Percentiles rank a stretch among this genome's conserved stretches.
phyloP scores from a whole-genome alignment of 495 filamentous ascomycete genomes.

The Xylaria castorea region DNA sequence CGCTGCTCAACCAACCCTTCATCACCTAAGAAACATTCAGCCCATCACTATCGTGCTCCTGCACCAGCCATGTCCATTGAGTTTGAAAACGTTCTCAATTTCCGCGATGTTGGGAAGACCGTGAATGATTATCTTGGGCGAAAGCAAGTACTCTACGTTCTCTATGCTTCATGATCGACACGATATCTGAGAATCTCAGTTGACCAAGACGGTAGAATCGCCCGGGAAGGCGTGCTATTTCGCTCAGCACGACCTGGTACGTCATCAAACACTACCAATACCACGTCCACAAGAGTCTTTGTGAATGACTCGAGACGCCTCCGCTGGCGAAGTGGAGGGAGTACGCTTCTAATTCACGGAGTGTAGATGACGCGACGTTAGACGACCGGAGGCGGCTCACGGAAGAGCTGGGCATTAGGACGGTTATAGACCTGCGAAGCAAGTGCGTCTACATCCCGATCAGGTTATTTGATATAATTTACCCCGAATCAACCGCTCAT shows the following conservation, averaged over 20 bases:
- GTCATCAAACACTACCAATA: constrained; percentile 1
- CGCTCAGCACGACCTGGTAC: constrained; percentile 75
- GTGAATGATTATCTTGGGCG: constrained; percentile 66
- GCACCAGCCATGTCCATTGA: constrained; percentile 33
- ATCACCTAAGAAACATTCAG: neutral
- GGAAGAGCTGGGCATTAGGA: constrained; percentile 69
- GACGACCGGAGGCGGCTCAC: constrained; percentile 65
- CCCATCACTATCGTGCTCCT: neutral
- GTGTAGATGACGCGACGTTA: constrained; percentile 70
- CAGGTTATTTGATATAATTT: neutral
- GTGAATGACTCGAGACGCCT: neutral
- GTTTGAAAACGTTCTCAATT: constrained; percentile 77
- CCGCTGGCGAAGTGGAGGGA: neutral
- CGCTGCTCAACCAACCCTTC: neutral
- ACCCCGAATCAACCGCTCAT: neutral
- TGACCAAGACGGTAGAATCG: constrained; percentile 48
- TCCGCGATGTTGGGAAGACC: constrained; percentile 81
- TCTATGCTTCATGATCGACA: neutral
- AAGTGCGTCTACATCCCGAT: constrained; percentile 53
- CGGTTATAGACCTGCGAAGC: constrained; percentile 79
- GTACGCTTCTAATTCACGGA: constrained; percentile 1
- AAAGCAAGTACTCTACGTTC: constrained; percentile 50
- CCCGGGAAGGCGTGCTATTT: constrained; percentile 74
- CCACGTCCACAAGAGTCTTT: neutral
- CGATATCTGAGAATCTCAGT: neutral